Base-by-base conservation (phyloP, 371 early-diverging fungal genomes). In the Furculomyces boomerangus region DNA sequence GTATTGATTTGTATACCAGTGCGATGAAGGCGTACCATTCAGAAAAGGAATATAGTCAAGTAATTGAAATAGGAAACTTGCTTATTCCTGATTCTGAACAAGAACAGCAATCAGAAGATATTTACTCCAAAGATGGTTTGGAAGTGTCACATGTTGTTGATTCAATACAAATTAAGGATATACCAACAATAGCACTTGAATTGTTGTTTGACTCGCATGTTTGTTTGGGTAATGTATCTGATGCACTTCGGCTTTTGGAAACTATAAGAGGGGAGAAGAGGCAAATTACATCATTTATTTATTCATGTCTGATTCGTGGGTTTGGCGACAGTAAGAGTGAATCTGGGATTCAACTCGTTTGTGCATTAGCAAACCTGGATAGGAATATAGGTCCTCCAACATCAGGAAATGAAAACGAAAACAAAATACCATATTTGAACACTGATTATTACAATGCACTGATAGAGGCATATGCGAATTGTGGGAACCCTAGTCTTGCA, bases 381-480 rank as follows among this genome's bases (percentile, higher is more conserved):
- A 60, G 66, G 59, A 65, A 62, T 29, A 62, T 67, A 58, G 63
- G 22, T 3, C 8, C 5, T n/a, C 39, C 39, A 13, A 13, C n/a
- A n/a, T n/a, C n/a, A n/a, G n/a, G n/a, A n/a, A n/a, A n/a, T n/a
- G n/a, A n/a, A n/a, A n/a, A n/a, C n/a, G n/a, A n/a, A n/a, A n/a
- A n/a, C n/a, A n/a, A n/a, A n/a, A n/a, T 25, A 57, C 60, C 7
- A 13, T 31, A 20, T 22, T 59, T 68, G 45, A 46, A 28, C 2
- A 54, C 59, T 20, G 59, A 58, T 24, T 68, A 60, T 39, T 68
- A 60, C 44, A 68, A 61, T 39, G 58, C 50, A 18, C 58, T 68
- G 53, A 63, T 68, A 29, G 68, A 63, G 50, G 69, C 68, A 18
- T 68, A 56, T 32, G 63, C 62, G 13, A 60, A 63, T 18, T 50